Evolutionary conservation across 495 filamentous ascomycete species (phyloP), one percentile per base, ranked within the genome.

Genomic region (Lepraria neglecta): DNA sequence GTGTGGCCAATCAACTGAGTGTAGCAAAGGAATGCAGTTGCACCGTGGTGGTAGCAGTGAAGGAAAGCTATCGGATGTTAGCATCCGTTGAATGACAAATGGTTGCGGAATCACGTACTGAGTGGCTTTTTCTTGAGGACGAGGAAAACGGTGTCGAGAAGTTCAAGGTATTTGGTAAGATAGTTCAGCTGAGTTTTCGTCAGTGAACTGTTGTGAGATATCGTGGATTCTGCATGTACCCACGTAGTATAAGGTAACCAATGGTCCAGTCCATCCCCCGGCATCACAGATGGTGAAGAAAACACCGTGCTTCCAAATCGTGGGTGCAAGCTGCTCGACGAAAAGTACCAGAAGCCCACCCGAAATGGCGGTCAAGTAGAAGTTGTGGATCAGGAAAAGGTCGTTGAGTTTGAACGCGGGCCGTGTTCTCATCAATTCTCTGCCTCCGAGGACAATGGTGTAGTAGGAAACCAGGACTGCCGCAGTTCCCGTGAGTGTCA

Each of bases 21-120:
- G 76, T 89, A 92, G 84, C 88, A 92, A 66, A 92, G 86, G 64
- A 90, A 82, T 54, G 88, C 88, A 9, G 88, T 92, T 27, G 88
- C 88, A 70, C 88, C 88, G 71, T 92, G 87, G 77, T 91, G 88
- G 73, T 91, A 91, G 75, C 85, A 89, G 79, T 92, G 88, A 51
- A 92, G 84, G 82, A 92, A 92, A 70, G 88, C 86, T 89, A 57
- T 48, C 19, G 7, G 60, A 19, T 40, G 30, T 42, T 30, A 56
- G 65, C 76, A 51, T 55, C 3, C 43, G 40, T 28, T 58, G 43
- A 4, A 55, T 11, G 3, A 48, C 9, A n/a, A 48, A 40, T 11
- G 1, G 43, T 62, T 83, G 87, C 85, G 88, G 71, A 90, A 3
- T 21, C 10, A 61, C 59, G 42, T 30, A 61, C 59, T 66, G 10